Evolutionary conservation across 2,329 filamentous ascomycete genomes (phyloP).

Genomic region (Alternaria angustiovoidea): DNA sequence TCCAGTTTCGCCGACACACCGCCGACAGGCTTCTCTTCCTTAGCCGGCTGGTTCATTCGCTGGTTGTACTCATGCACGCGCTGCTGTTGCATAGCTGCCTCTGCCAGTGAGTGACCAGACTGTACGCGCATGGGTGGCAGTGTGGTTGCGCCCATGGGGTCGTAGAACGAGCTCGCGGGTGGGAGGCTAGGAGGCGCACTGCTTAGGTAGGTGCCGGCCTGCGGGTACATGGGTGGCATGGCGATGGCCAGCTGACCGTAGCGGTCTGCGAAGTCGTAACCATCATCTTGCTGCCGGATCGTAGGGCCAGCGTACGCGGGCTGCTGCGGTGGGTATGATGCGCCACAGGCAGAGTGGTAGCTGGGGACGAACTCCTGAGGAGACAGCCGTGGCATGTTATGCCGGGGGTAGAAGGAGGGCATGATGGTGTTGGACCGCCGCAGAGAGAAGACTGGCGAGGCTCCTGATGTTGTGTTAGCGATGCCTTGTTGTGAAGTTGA

Average conservation of each 20-base stretch:
- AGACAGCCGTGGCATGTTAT: slow-evolving; percentile 56
- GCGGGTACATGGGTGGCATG: slow-evolving; percentile 52
- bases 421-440: slow-evolving; percentile 52
- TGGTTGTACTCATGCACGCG: slow-evolving; percentile 52
- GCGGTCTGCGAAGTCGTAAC: slow-evolving; percentile 57
- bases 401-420: slow-evolving; percentile 61
- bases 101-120: slow-evolving; percentile 49
- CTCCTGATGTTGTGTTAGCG: slow-evolving; percentile 45
- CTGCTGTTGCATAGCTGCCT: slow-evolving; percentile 50
- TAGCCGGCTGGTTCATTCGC: slow-evolving; percentile 53
- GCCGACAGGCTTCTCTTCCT: slow-evolving; percentile 75
- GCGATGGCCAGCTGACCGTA: slow-evolving; percentile 55
- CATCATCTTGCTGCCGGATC: slow-evolving; percentile 54
- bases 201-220: slow-evolving; percentile 51
- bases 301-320: slow-evolving; percentile 53
- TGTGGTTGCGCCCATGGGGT: slow-evolving; percentile 54
- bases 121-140: slow-evolving; percentile 58
- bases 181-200: slow-evolving; percentile 47
- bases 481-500: background rate
- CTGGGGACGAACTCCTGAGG: slow-evolving; percentile 58
- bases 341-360: slow-evolving; percentile 55
- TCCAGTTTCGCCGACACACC: slow-evolving; percentile 93
- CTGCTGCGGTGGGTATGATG: slow-evolving; percentile 56
- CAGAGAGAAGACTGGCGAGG: slow-evolving; percentile 53
- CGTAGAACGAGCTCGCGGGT: slow-evolving; percentile 53